These are phyloP conservation scores for Brassica juncea DNA, from an alignment of 345 rosid species.

Conservation along the genomic window DNA sequence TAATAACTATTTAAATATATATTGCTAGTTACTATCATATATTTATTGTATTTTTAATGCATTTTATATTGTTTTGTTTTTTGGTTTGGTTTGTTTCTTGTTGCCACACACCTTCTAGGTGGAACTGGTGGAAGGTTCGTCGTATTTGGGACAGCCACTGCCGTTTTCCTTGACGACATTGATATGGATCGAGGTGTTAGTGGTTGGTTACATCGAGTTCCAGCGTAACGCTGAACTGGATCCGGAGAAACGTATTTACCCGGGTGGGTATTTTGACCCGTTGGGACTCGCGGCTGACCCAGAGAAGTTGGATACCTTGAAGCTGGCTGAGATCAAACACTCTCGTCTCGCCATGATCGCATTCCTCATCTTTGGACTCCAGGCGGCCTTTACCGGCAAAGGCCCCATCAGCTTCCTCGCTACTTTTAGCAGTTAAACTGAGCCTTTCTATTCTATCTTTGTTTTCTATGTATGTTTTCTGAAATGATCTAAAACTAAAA, in stretches of 20 bases:
- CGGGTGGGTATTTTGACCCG: constrained; percentile 86
- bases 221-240: constrained; percentile 74
- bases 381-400: constrained; percentile 79
- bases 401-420: constrained; percentile 83
- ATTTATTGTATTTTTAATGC: neutral
- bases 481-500: neutral
- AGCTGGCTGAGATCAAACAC: constrained; percentile 85
- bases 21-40: neutral
- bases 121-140: constrained; percentile 88
- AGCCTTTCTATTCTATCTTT: constrained; percentile 14
- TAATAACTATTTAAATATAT: no score
- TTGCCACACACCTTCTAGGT: constrained; percentile 44
- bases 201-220: constrained; percentile 66
- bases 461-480: neutral
- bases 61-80: neutral
- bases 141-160: constrained; percentile 90
- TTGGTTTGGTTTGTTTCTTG: constrained; percentile 8
- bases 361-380: constrained; percentile 71
- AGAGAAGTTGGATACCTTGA: constrained; percentile 58
- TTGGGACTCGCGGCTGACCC: constrained; percentile 78
- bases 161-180: constrained; percentile 81
- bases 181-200: constrained; percentile 83
- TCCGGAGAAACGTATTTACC: constrained; percentile 74
- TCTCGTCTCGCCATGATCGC: constrained; percentile 87
- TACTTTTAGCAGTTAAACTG: constrained; percentile 51